phyloP scores from a whole-genome alignment of 1,284 basidiomycete genomes.

The Heterobasidion irregulare region DNA sequence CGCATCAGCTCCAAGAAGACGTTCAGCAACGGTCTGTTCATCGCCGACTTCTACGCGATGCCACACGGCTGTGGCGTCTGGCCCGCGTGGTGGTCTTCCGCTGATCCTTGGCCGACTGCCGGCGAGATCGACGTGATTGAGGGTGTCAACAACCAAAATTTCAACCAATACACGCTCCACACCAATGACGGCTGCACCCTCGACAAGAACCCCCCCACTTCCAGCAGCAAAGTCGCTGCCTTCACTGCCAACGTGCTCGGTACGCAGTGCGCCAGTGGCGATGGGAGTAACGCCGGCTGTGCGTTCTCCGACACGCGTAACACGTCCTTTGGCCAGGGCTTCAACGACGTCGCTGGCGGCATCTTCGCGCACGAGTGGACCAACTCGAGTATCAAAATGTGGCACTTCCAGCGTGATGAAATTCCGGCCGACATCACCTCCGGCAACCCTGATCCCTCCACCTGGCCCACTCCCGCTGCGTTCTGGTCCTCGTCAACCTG shows the following conservation, averaged over 20 bases:
- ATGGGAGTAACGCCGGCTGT: conserved; percentile 57
- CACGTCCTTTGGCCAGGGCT: conserved; percentile 58
- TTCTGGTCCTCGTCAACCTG: conserved; percentile 57
- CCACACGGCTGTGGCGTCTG: conserved; percentile 76
- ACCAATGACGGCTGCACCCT: conserved; percentile 48
- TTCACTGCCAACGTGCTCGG: conserved; percentile 27
- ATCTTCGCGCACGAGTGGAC: conserved; percentile 74
- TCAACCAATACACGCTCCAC: conserved; percentile 71
- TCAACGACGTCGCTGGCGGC: conserved; percentile 64
- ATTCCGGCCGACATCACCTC: conserved; percentile 66
- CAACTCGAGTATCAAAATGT: conserved; percentile 60
- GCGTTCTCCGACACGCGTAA: conserved; percentile 45
- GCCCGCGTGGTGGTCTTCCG: conserved; percentile 65
- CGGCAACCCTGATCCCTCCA: conserved; percentile 47
- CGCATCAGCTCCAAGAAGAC: conserved; percentile 62
- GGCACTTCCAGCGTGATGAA: conserved; percentile 61
- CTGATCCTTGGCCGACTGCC: conserved; percentile 62
- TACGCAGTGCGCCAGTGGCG: conserved; percentile 39
- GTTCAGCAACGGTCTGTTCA: conserved; percentile 66
- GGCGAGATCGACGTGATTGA: conserved; percentile 31
- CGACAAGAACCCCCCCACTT: conserved; percentile 21
- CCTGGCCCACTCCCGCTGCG: conserved; percentile 65
- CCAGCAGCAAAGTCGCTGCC: conserved; percentile 14
- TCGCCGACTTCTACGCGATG: conserved; percentile 72
- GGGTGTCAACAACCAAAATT: conserved; percentile 43